Conservation (phyloP, 257 asterid genomes). For the Primulina huaijiensis region DNA sequence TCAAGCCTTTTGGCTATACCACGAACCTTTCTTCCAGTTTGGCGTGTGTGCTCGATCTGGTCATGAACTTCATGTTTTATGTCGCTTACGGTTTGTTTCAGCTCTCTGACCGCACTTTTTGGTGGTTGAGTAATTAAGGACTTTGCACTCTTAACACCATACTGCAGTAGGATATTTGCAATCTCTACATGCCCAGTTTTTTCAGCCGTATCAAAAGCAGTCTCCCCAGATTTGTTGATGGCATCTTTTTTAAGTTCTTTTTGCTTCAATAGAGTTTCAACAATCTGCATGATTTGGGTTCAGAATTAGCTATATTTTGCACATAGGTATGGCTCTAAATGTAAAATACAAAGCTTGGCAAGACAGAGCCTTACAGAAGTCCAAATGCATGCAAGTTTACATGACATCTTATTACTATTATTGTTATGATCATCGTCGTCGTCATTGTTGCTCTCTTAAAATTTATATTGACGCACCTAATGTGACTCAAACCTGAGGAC, state of each 20-base stretch:
- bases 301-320: not conserved
- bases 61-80: slow-evolving; percentile 69
- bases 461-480: no score
- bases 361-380: not conserved
- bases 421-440: no score
- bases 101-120: slow-evolving; percentile 40
- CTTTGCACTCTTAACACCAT: slow-evolving; percentile 51
- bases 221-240: slow-evolving; percentile 66
- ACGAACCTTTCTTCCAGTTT: slow-evolving; percentile 48
- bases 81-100: slow-evolving; percentile 71
- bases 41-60: slow-evolving; percentile 66
- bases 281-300: slow-evolving; percentile 38
- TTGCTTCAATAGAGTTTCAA: slow-evolving; percentile 47
- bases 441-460: no score
- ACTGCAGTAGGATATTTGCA: slow-evolving; percentile 40
- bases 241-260: slow-evolving; percentile 46
- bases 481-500: no score
- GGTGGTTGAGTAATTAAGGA: slow-evolving; percentile 35
- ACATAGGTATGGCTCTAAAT: not conserved
- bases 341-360: not conserved
- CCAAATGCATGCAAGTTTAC: not conserved
- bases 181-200: slow-evolving; percentile 44
- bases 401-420: no score
- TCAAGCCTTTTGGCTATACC: slow-evolving; percentile 61
- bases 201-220: slow-evolving; percentile 68